Base-by-base conservation (phyloP, 2,329 filamentous ascomycete genomes). In the Paraconiothyrium sp. region DNA sequence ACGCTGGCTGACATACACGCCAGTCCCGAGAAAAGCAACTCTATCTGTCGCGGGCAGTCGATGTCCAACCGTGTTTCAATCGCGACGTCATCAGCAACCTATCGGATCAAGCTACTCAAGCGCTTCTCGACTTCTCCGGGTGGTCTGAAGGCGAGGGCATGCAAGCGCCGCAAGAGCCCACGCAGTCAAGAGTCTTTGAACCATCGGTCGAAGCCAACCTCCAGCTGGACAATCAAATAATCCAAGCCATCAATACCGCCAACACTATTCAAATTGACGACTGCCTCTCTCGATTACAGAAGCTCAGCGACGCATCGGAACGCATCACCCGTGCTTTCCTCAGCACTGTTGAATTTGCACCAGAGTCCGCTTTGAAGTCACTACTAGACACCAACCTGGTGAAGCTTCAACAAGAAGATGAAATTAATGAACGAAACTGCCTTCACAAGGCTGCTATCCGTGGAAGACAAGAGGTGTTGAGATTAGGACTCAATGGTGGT, bases 31-130 rank as follows among this genome's bases (percentile, higher is more conserved):
- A 95, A 62, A 99, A 99, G 79, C 95, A 98, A 81, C 87, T 98
- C 44, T 99, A 98, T 76, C 89, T 99, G 39, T 96, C 96, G 10
- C 88, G 95, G 62, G 95, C 95, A 9, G 94, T 99, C 65, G 95
- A 99, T 79, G 94, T 98, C 8, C 95, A 98, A 74, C 95, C 95
- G 7, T 98, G 96, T 79, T 99, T 98, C 85, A 98, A 99, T 79
- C 90, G 94, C 49, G 92, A 96, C 67, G 93, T 98, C 70, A 97
- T 99, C 74, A 97, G 94, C 79, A 94, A 97, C 74, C 86, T 99
- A 11, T 97, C 95, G 4, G 95, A 99, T 69, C 93, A 97, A 81
- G 95, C 95, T 9, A 98, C 95, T 0, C 97, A 93, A n/a, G 96
- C 93, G 70, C 83, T 97, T 41, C 90, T 98, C 69, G 95, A 98